Evolutionary conservation across 1,139 yeast species (phyloP).

Genomic region (Meyerozyma athensensis): DNA sequence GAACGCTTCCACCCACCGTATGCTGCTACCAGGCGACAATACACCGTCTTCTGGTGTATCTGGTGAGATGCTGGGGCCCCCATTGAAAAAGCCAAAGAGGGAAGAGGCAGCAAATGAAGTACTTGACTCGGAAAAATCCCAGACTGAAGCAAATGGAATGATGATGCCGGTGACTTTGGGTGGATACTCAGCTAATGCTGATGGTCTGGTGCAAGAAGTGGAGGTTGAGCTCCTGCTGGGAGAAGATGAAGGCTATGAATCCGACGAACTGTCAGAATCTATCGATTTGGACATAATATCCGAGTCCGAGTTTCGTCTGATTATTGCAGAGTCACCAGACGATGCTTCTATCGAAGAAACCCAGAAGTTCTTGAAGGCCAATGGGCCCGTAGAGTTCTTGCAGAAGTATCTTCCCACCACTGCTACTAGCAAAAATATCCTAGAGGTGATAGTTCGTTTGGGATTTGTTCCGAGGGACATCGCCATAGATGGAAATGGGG

Average conservation of each 20-base stretch:
- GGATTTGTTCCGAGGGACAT: slow-evolving; percentile 49
- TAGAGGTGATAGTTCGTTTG: slow-evolving; percentile 42
- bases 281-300: neutral
- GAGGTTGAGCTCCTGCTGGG: neutral
- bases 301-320: slow-evolving; percentile 1
- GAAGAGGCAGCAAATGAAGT: neutral
- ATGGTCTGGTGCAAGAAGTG: neutral
- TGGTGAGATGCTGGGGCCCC: neutral
- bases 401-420: slow-evolving; percentile 56
- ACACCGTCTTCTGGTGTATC: neutral
- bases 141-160: neutral
- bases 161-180: slow-evolving; percentile 1
- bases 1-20: neutral
- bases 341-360: slow-evolving; percentile 32
- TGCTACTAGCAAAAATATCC: slow-evolving; percentile 50
- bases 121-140: neutral
- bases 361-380: slow-evolving; percentile 52
- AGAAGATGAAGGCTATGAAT: neutral
- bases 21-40: slow-evolving; percentile 1
- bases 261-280: neutral
- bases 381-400: slow-evolving; percentile 58
- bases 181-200: neutral
- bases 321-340: neutral
- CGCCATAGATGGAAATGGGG: slow-evolving; percentile 17
- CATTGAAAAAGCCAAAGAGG: neutral